Conservation (phyloP, 768 basidiomycete genomes). For the Cystobasidium onofrii region DNA sequence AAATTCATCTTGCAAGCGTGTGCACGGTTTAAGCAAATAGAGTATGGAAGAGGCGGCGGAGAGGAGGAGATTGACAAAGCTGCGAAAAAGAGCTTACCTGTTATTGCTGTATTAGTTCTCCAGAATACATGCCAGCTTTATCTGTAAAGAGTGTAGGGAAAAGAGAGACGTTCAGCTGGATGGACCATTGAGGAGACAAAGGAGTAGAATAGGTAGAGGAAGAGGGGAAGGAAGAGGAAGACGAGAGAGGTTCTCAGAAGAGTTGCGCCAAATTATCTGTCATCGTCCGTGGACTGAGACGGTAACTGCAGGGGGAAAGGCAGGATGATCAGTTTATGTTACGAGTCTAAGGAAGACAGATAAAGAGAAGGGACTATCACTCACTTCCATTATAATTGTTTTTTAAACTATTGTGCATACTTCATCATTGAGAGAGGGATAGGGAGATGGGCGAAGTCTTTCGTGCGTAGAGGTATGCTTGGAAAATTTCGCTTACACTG, state of each 20-base stretch:
- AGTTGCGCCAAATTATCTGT: slow-evolving; percentile 28
- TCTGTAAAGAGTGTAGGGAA: not conserved
- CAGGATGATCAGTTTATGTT: not conserved
- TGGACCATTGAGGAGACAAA: not conserved
- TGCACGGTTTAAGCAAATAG: not conserved
- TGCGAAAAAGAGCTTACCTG: too few relatives aligned
- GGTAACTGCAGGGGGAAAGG: slow-evolving; percentile 21
- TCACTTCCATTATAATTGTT: slow-evolving; percentile 33
- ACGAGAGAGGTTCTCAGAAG: slow-evolving; percentile 20
- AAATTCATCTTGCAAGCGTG: slow-evolving; percentile 20
- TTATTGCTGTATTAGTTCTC: too few relatives aligned
- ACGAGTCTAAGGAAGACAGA: too few relatives aligned
- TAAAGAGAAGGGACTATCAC: not conserved
- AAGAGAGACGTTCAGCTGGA: not conserved
- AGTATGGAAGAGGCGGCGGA: not conserved
- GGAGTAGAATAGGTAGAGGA: not conserved
- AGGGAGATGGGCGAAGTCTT: not conserved
- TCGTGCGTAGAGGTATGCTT: not conserved
- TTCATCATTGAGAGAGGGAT: slow-evolving; percentile 27
- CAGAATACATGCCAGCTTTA: too few relatives aligned
- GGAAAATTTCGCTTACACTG: slow-evolving; percentile 19
- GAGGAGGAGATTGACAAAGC: too few relatives aligned
- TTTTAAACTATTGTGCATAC: slow-evolving; percentile 31
- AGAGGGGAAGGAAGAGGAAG: not conserved
- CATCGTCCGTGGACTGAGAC: slow-evolving; percentile 29